Evolutionary conservation across 2,329 filamentous ascomycete genomes (phyloP), one percentile per base, ranked within the genome.

Genomic region (Pezicula carpinea): DNA sequence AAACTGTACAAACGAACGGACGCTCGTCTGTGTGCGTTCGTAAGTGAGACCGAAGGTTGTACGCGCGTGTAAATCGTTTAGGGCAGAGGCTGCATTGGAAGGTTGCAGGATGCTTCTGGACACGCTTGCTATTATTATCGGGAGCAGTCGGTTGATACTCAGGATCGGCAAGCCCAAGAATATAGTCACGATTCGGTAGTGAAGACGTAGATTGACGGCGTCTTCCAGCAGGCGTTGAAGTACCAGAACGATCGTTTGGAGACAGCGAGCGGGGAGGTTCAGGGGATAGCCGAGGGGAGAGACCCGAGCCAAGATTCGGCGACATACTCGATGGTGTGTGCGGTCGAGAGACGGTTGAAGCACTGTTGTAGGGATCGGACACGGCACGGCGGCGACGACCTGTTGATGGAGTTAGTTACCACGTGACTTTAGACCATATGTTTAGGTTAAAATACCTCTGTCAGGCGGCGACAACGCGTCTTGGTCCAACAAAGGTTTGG

Each of bases 11-110:
- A 3, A 97, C 92, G 61, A 97, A 99, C 0, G 93, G 93, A 40
- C 93, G 81, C 72, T 99, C 93, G 61, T 99, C 93, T 0, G 93
- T 99, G 64, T 99, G 93, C 0, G 93, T 99, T 39, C 93, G 87
- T 50, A 97, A 69, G 70, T 99, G 93, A 36, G 92, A 97, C 13
- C 93, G 87, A 46, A 99, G 72, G 62, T 99, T 99, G 70, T 99
- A 99, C 0, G 93, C 93, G 48, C 93, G 81, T 0, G 93, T 99
- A 63, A 99, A 99, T 14, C 89, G 83, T 68, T 99, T 99, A 0
- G 93, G 91, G 59, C 93, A 99, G 7, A 97, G 73, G 8, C 71
- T 87, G 66, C 93, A 99, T 63, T 97, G 91, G 69, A 97, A 99
- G 0, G 91, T 99, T 6, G 93, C 93, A 0, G 93, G 93, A 59